Evolutionary conservation across 2,329 filamentous ascomycete genomes (phyloP), one percentile per base, ranked within the genome.

Genomic region (Aspergillus jensenii): DNA sequence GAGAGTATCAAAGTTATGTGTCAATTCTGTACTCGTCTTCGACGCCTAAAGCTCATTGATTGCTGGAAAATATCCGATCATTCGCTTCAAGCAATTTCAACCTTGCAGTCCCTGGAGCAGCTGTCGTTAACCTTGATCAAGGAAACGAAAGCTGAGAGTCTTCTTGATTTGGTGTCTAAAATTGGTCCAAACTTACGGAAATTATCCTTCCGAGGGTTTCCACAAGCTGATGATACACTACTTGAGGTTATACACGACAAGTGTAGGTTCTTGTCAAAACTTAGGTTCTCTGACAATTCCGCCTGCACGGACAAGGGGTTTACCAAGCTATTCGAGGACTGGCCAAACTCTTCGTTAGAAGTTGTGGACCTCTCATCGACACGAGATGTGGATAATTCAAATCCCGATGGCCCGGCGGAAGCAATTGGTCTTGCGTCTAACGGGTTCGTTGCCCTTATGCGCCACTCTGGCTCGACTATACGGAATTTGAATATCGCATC

Each of bases 361-460:
- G 86, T 87, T 62, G 74, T 92, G 54, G 91, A 97, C 71, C 74
- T 98, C 15, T 87, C 89, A 65, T 87, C 88, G 61, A 92, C 88
- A 59, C 89, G 93, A 17, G 85, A 91, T 66, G 71, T 96, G 35
- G 90, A 96, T 70, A 85, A 90, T 58, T 77, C 80, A 49, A 84
- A 84, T 25, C 88, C 91, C 0, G 83, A 87, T 21, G 84, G 87
- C 4, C 82, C 84, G 0, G 77, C 86, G 56, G 81, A 83, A 23
- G 74, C 83, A 7, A 77, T 93, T 45, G 93, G 93, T 2, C 81
- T 97, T 33, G 91, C 88, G 52, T 88, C 87, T 0, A 76, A 83
- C 6, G 92, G 90, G 0, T 93, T 98, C 76, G 79, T 82, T 62
- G 90, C 91, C 0, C 76, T 97, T 44, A 96, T 97, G 90, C 77